These are phyloP conservation scores for Conticribra guillardii DNA, from an alignment of 108 stramenopile species.

Conservation along the genomic window DNA sequence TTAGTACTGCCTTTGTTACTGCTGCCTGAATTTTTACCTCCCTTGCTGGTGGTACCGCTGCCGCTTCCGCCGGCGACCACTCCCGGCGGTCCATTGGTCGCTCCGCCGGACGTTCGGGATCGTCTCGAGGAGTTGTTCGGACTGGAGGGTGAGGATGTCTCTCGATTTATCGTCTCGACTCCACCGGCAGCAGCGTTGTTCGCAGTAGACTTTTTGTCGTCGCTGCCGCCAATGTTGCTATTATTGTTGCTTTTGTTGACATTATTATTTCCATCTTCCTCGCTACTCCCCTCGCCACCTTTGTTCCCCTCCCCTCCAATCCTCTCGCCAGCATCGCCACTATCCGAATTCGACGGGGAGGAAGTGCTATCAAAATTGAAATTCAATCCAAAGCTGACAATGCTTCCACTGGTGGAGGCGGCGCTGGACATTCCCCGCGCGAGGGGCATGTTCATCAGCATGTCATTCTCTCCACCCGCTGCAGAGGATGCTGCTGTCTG, in stretches of 20 bases:
- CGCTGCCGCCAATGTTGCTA: constrained; percentile 1
- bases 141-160: neutral
- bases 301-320: constrained; percentile 7
- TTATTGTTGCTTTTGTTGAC: neutral
- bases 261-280: constrained; percentile 1
- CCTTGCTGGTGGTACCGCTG: constrained; percentile 2
- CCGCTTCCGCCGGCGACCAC: constrained; percentile 1
- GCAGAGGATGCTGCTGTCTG: neutral
- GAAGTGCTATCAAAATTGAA: constrained; percentile 49
- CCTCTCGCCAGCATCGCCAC: constrained; percentile 30
- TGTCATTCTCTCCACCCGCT: neutral
- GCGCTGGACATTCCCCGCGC: neutral
- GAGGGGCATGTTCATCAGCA: neutral
- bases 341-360: constrained; percentile 29
- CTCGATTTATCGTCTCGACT: neutral
- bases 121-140: neutral
- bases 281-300: constrained; percentile 7
- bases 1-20: constrained; percentile 3
- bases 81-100: neutral
- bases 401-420: constrained; percentile 2
- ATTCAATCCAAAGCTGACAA: constrained; percentile 46
- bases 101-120: neutral
- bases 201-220: neutral
- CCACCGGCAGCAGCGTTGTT: neutral
- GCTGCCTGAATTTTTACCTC: neutral